Evolutionary conservation across 2,329 filamentous ascomycete genomes (phyloP).

Genomic region (Aspergillus sp.): DNA sequence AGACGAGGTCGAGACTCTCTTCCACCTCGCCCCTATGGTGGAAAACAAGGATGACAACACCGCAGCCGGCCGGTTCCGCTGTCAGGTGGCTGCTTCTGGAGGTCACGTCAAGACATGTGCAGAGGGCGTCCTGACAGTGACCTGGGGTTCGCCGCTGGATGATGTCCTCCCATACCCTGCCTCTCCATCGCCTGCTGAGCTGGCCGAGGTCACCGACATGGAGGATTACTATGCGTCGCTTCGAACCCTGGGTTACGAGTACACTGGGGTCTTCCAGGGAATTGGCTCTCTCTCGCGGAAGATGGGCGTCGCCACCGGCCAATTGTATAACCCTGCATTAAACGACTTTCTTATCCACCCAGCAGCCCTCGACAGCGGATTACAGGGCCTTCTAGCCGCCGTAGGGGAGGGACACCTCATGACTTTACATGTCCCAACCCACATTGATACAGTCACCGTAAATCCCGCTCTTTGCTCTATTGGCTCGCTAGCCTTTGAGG

Average conservation of each 20-base stretch:
- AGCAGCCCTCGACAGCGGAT: background rate
- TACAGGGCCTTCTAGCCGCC: background rate
- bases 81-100: no score
- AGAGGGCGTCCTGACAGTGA: no score
- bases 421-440: background rate
- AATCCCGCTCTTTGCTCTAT: background rate
- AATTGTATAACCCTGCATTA: background rate
- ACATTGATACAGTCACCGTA: background rate
- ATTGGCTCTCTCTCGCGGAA: background rate
- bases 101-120: no score
- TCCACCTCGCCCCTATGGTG: background rate
- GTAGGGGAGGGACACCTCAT: background rate
- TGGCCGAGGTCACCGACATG: background rate
- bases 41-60: no score
- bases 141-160: no score
- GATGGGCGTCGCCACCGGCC: background rate
- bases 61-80: background rate
- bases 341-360: background rate
- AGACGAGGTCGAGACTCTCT: background rate
- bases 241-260: constrained; percentile 1
- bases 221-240: constrained; percentile 2
- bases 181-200: no score
- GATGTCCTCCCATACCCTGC: no score
- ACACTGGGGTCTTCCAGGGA: constrained; percentile 1
- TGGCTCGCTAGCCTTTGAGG: no score